A percentile compares a stretch with the other conserved stretches of the same genome.
These are phyloP conservation scores for Cucumis hystrix DNA, from an alignment of 306 rosid genomes.

Conservation along the genomic window DNA sequence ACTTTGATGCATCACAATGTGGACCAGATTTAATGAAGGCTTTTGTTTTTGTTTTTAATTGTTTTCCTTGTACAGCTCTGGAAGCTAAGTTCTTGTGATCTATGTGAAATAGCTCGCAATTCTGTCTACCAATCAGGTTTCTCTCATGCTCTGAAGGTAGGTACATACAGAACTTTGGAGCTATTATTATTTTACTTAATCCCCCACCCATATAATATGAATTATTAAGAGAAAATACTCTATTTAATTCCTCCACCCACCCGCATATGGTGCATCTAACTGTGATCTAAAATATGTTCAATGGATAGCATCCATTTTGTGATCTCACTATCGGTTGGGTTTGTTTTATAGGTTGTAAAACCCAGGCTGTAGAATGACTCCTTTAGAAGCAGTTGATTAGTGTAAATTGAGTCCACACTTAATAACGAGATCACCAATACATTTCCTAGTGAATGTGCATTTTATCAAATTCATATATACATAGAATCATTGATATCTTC, in stretches of 20 bases:
- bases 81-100: slow-evolving; percentile 93
- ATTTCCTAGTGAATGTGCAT: not conserved
- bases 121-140: slow-evolving; percentile 94
- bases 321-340: not conserved
- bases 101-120: slow-evolving; percentile 93
- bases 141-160: slow-evolving; percentile 96
- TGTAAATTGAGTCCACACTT: not conserved
- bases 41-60: too few relatives aligned
- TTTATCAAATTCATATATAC: not conserved
- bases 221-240: not conserved
- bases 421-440: not conserved
- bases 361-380: not conserved
- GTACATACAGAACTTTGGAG: slow-evolving; percentile 17
- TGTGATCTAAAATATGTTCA: not conserved
- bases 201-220: not conserved
- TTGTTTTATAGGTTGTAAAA: not conserved
- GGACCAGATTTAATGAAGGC: not conserved
- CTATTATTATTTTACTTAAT: not conserved
- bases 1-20: not conserved
- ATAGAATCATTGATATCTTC: not conserved
- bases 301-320: not conserved
- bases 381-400: not conserved
- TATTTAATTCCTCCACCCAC: not conserved
- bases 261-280: not conserved
- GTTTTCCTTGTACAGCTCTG: slow-evolving; percentile 44